These are phyloP conservation scores for Thelonectria rubi DNA, from an alignment of 2,329 filamentous ascomycete species.

Conservation along the genomic window DNA sequence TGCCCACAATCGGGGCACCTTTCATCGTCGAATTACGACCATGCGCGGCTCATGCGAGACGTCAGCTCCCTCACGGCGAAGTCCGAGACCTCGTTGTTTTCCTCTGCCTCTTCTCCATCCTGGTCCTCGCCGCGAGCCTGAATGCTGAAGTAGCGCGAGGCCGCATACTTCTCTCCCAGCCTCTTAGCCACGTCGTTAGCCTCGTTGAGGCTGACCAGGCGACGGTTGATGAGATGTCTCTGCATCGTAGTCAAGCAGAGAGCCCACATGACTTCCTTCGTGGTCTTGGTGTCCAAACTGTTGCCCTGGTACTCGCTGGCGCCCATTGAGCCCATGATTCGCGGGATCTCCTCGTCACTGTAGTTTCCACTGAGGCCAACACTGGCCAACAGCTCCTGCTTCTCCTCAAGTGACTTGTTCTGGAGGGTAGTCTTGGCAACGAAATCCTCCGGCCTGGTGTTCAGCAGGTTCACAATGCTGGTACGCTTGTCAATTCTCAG, in stretches of 20 bases:
- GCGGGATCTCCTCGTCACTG: slow-evolving; percentile 35
- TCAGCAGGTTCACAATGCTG: slow-evolving; percentile 7
- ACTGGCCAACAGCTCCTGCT: slow-evolving; percentile 31
- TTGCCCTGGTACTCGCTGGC: slow-evolving; percentile 26
- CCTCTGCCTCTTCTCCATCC: slow-evolving; percentile 39
- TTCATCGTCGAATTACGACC: slow-evolving; percentile 30
- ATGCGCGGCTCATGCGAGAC: slow-evolving; percentile 28
- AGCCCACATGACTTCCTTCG: slow-evolving; percentile 46
- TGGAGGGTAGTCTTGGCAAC: slow-evolving; percentile 21
- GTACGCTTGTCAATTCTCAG: slow-evolving; percentile 14
- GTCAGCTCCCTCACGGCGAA: slow-evolving; percentile 44
- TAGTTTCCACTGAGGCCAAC: slow-evolving; percentile 45
- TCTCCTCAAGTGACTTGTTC: slow-evolving; percentile 30
- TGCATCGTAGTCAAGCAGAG: slow-evolving; percentile 46
- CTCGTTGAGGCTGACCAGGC: slow-evolving; percentile 63
- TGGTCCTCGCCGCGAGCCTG: slow-evolving; percentile 41
- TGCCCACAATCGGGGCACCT: slow-evolving; percentile 24
- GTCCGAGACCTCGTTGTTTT: slow-evolving; percentile 39
- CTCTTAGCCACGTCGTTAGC: slow-evolving; percentile 67
- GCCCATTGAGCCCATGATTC: slow-evolving; percentile 43
- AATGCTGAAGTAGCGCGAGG: slow-evolving; percentile 50
- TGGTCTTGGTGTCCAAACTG: slow-evolving; percentile 13
- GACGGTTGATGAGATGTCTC: slow-evolving; percentile 51
- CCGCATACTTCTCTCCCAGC: slow-evolving; percentile 59
- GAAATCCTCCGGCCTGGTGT: slow-evolving; percentile 25